phyloP scores from a whole-genome alignment of 1,284 basidiomycete genomes.

The Sphaerobolus stellatus region DNA sequence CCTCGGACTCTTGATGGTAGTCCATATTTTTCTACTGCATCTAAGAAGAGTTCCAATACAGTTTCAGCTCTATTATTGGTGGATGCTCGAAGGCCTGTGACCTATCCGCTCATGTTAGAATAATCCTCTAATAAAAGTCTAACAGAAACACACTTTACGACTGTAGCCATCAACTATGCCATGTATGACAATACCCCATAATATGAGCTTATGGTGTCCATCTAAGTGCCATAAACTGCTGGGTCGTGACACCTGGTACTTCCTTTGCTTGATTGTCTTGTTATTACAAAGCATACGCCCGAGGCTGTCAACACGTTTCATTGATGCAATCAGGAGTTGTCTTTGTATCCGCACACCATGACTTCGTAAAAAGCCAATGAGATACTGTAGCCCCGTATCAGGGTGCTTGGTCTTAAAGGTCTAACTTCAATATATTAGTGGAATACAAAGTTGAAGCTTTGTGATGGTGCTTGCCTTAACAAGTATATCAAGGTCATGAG shows the following conservation, averaged over 20 bases:
- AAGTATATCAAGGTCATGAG: constrained; percentile 9
- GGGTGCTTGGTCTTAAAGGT: constrained; percentile 20
- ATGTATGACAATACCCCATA: constrained; percentile 52
- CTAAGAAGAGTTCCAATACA: constrained; percentile 34
- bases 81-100: constrained; percentile 34
- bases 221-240: constrained; percentile 49
- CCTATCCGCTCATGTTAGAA: constrained; percentile 21
- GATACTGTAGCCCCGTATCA: constrained; percentile 19
- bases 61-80: constrained; percentile 41
- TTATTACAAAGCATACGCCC: constrained; percentile 15
- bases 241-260: constrained; percentile 35
- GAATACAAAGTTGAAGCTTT: too few relatives aligned
- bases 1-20: constrained; percentile 24
- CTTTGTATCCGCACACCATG: constrained; percentile 16
- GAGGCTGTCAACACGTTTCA: constrained; percentile 20
- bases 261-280: constrained; percentile 21
- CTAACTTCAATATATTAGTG: too few relatives aligned
- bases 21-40: constrained; percentile 20
- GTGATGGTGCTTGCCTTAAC: too few relatives aligned
- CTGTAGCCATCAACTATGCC: constrained; percentile 45
- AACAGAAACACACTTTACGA: constrained; percentile 31
- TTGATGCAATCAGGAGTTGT: constrained; percentile 9
- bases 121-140: background rate
- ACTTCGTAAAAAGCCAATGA: constrained; percentile 17
- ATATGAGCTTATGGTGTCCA: constrained; percentile 51